A percentile compares a stretch with the other conserved stretches of the same genome.
Conservation (phyloP, 2,329 filamentous ascomycete genomes). For the Talaromyces albobiverticillius region DNA sequence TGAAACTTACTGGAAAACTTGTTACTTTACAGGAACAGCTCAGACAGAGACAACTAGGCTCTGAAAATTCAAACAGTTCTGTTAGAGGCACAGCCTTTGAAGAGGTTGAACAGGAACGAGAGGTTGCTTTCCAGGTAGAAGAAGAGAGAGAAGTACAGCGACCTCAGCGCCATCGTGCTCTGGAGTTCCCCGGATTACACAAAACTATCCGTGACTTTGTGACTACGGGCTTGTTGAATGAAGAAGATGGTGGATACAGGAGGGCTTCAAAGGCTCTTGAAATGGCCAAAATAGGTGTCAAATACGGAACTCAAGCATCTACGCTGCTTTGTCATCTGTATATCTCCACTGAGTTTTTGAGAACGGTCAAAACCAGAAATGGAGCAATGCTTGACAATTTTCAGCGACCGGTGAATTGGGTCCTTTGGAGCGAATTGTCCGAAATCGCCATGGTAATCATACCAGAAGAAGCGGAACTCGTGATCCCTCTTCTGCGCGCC, state of each 20-base stretch:
- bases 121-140: conserved; percentile 49
- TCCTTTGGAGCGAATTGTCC: conserved; percentile 38
- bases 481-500: conserved; percentile 37
- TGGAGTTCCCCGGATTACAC: conserved; percentile 48
- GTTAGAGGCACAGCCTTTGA: conserved; percentile 34
- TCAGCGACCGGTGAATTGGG: conserved; percentile 56
- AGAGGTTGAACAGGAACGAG: conserved; percentile 58
- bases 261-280: neutral
- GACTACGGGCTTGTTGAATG: conserved; percentile 40
- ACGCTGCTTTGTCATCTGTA: conserved; percentile 29
- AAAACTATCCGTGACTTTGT: conserved; percentile 45
- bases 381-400: conserved; percentile 40
- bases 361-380: conserved; percentile 39
- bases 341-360: conserved; percentile 48
- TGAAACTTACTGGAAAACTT: conserved; percentile 27
- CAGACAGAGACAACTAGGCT: neutral
- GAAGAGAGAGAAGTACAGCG: conserved; percentile 55
- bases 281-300: conserved; percentile 16
- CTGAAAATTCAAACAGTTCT: conserved; percentile 28
- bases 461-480: conserved; percentile 60
- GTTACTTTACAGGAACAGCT: conserved; percentile 28
- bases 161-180: conserved; percentile 38
- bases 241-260: neutral
- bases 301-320: conserved; percentile 19
- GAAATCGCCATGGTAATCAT: conserved; percentile 55